Conservation (phyloP, 208 protist genomes). For the Leishmania lainsoni region DNA sequence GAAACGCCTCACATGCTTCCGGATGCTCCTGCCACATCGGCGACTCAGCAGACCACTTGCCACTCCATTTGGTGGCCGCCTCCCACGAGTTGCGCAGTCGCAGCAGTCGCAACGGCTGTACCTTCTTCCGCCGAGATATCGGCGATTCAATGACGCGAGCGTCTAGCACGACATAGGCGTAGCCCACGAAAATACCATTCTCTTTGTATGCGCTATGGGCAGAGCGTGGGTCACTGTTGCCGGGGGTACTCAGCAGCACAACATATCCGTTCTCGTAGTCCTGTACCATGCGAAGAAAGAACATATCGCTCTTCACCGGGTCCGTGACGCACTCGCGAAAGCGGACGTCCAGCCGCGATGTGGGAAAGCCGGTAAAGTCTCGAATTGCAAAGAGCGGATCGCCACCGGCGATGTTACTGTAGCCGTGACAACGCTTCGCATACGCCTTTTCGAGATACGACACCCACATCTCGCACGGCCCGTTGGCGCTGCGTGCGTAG, state of each 20-base stretch:
- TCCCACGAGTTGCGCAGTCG: constrained; percentile 77
- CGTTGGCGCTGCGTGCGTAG: constrained; percentile 58
- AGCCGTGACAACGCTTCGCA: constrained; percentile 81
- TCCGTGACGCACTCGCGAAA: constrained; percentile 47
- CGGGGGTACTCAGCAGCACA: constrained; percentile 26
- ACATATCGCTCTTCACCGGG: constrained; percentile 40
- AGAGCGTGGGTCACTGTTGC: constrained; percentile 34
- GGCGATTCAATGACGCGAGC: constrained; percentile 50
- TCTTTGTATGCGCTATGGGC: constrained; percentile 42
- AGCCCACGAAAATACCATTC: constrained; percentile 51
- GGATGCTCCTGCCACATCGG: constrained; percentile 65
- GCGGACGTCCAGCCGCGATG: constrained; percentile 66
- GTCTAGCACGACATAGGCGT: constrained; percentile 68
- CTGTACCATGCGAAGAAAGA: constrained; percentile 48
- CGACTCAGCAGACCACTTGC: constrained; percentile 60
- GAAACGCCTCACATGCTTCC: constrained; percentile 39
- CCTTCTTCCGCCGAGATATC: constrained; percentile 8
- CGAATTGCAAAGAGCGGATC: constrained; percentile 73
- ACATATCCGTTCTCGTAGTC: constrained; percentile 56
- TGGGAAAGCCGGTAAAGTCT: constrained; percentile 79
- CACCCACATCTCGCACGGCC: constrained; percentile 81
- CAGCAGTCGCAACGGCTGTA: constrained; percentile 45
- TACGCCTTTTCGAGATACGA: constrained; percentile 88
- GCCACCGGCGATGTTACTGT: constrained; percentile 74
- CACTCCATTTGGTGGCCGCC: constrained; percentile 39